Evolutionary conservation across 2,329 filamentous ascomycete species (phyloP), one percentile per base, ranked within the genome.

Genomic region (Rhynchosporium agropyri): DNA sequence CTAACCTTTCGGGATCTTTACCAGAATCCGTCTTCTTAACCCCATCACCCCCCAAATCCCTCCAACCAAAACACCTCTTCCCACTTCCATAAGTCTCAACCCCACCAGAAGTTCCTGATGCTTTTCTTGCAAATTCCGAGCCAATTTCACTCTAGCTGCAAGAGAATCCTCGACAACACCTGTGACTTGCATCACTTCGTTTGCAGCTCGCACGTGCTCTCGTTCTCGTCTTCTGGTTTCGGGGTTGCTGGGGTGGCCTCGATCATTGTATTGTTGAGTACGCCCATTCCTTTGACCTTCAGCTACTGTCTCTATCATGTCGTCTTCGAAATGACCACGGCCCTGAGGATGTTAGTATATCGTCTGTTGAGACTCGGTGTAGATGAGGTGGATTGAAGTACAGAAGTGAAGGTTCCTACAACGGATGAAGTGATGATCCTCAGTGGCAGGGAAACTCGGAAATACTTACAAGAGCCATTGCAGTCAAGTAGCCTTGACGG

Each of bases 181-280:
- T 10, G 73, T 74, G 33, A 72, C 72, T 57, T 73, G 70, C 72
- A 76, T 73, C 33, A 76, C 74, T 66, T 76, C 74, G 60, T 76
- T 76, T 40, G 73, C 72, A 26, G 74, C 73, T 36, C 73, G 68
- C 29, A 75, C 70, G 31, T 74, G 69, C 15, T 75, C 73, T 54
- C 70, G 68, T 46, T 74, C 71, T 49, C 71, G 64, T 20, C 71
- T 66, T 59, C 68, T 74, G 9, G 71, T 75, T 49, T 74, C 71
- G 3, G 70, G 70, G 54, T 75, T 74, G 48, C 68, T 66, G 5
- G 74, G 73, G 53, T 70, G 71, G 4, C 74, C 74, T 59, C 71
- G 69, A 13, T 70, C 68, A 50, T 74, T 71, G 54, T 74, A 76
- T 61, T 67, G 65, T 56, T 36, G 33, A 5, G 33, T 36, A 10